Conservation (phyloP, 305 asterid species). For the Solanum hybrid region DNA sequence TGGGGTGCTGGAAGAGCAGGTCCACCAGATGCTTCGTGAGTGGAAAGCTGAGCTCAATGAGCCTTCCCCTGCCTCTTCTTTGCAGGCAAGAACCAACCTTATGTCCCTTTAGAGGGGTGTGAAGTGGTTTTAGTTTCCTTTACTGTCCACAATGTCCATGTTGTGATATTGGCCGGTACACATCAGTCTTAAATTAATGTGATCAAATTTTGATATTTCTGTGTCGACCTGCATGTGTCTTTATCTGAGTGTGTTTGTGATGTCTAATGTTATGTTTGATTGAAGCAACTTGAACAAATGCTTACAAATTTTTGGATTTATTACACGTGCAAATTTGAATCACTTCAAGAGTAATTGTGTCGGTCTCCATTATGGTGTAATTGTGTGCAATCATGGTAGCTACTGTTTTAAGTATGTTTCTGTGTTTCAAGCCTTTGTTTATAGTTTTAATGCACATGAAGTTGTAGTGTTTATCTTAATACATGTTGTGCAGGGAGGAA, state of each 20-base stretch:
- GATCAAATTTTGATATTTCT: not conserved
- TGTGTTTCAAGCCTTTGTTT: not conserved
- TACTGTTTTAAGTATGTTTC: not conserved
- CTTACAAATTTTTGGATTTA: not conserved
- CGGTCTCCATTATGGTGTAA: not conserved
- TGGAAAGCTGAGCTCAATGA: constrained; percentile 84
- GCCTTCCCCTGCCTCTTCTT: constrained; percentile 88
- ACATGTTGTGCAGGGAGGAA: constrained; percentile 55
- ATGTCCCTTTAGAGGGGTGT: not conserved
- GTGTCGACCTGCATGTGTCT: not conserved
- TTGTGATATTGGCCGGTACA: not conserved
- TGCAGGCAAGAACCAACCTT: constrained; percentile 45
- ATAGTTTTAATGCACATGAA: not conserved
- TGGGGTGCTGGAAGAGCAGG: constrained; percentile 85
- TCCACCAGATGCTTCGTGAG: constrained; percentile 92
- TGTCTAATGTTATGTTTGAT: not conserved
- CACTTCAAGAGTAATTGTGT: not conserved
- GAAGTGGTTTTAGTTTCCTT: not conserved
- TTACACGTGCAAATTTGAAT: not conserved
- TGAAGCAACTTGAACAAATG: not conserved
- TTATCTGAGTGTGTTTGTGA: not conserved
- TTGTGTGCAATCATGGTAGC: not conserved
- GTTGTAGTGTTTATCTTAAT: constrained; percentile 13
- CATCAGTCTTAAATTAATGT: not conserved
- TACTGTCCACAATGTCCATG: not conserved